phyloP scores from a whole-genome alignment of 2,329 filamentous ascomycete genomes.

The Coniochaeta prunicola region DNA sequence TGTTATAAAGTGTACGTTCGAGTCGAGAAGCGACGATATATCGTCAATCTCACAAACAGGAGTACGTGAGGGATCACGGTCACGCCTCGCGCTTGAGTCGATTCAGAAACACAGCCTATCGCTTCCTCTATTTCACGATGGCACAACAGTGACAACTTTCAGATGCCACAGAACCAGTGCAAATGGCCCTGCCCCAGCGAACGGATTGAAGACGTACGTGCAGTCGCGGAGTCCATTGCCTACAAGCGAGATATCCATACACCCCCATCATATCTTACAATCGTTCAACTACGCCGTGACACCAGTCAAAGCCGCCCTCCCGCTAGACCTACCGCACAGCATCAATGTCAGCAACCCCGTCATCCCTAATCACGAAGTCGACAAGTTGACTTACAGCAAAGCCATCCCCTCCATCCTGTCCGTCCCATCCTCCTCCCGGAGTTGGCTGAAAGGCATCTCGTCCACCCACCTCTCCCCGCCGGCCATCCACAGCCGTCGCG shows the following conservation, averaged over 20 bases:
- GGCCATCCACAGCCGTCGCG: slow-evolving; percentile 12
- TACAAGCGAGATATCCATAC: background rate
- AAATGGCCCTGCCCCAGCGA: too few relatives aligned
- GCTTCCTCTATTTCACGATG: too few relatives aligned
- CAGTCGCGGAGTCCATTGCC: too few relatives aligned
- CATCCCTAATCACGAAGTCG: background rate
- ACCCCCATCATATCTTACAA: background rate
- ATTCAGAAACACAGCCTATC: too few relatives aligned
- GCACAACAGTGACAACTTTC: too few relatives aligned
- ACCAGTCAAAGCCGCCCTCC: background rate
- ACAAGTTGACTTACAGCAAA: background rate
- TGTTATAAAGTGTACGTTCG: too few relatives aligned
- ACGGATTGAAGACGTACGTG: too few relatives aligned
- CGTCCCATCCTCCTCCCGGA: slow-evolving; percentile 2
- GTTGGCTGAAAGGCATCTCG: slow-evolving; percentile 2
- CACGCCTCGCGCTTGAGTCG: too few relatives aligned
- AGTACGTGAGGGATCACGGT: too few relatives aligned
- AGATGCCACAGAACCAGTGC: too few relatives aligned
- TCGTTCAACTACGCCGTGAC: background rate
- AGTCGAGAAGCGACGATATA: too few relatives aligned
- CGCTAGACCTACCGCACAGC: background rate
- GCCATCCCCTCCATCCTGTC: slow-evolving; percentile 1
- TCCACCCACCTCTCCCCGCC: slow-evolving; percentile 12
- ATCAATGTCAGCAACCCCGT: background rate
- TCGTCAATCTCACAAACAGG: too few relatives aligned